Conservation (phyloP, 176 grass and related monocot genomes). For the Alloteropsis semialata region DNA sequence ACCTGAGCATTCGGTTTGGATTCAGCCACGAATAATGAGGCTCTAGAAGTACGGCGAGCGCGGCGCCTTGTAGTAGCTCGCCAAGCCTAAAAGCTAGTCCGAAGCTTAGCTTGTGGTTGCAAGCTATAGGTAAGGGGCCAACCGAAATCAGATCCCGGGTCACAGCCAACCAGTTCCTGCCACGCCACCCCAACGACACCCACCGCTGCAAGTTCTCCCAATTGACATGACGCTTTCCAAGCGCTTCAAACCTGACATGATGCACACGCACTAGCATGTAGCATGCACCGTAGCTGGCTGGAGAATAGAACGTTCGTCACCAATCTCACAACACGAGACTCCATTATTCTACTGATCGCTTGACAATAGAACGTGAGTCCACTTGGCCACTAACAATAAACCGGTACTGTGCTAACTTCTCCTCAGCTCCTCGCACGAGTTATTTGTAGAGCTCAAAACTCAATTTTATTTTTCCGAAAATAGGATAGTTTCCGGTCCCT, state of each 20-base stretch:
- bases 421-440: no score
- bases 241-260: neutral
- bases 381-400: no score
- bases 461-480: no score
- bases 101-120: neutral
- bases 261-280: no score
- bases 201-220: conserved; percentile 11
- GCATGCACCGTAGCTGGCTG: neutral
- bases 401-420: no score
- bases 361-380: no score
- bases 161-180: conserved; percentile 30
- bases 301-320: neutral
- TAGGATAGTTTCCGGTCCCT: no score
- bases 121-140: neutral
- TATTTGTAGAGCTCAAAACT: no score
- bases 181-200: neutral
- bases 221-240: neutral
- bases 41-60: neutral
- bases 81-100: conserved; percentile 10
- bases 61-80: neutral
- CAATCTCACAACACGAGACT: no score
- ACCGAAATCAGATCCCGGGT: neutral
- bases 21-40: neutral
- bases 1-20: neutral
- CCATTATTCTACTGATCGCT: no score